Conservation (phyloP, 208 protist genomes). For the Angomonas ambiguus region DNA sequence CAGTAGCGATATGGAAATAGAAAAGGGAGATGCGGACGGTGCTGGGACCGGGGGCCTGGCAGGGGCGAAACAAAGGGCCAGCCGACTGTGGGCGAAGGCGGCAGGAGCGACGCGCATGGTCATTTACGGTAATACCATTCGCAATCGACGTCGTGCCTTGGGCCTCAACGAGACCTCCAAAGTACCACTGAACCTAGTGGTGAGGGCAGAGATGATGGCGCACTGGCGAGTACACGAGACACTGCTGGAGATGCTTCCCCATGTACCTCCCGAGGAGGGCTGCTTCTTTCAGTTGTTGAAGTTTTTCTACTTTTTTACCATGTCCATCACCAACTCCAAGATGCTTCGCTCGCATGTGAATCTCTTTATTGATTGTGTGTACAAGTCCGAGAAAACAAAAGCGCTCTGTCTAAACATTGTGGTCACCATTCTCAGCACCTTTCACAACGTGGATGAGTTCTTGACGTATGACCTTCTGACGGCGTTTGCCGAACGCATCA, state of each 20-base stretch:
- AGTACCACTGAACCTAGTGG: slow-evolving; percentile 38
- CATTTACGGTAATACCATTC: slow-evolving; percentile 43
- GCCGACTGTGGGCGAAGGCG: slow-evolving; percentile 37
- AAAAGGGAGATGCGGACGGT: not conserved
- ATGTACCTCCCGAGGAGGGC: slow-evolving; percentile 24
- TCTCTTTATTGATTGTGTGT: slow-evolving; percentile 36
- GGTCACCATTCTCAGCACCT: slow-evolving; percentile 49
- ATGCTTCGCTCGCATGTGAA: slow-evolving; percentile 37
- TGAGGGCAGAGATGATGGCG: slow-evolving; percentile 61
- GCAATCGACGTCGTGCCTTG: slow-evolving; percentile 37
- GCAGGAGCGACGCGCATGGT: slow-evolving; percentile 46
- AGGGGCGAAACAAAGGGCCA: not conserved
- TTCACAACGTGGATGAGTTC: slow-evolving; percentile 46
- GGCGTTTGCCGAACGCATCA: slow-evolving; percentile 30
- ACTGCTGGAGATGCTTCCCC: slow-evolving; percentile 45
- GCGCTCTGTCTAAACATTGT: slow-evolving; percentile 58
- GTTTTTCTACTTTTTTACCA: slow-evolving; percentile 78
- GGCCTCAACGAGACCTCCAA: slow-evolving; percentile 51
- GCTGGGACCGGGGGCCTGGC: not conserved
- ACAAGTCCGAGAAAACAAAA: slow-evolving; percentile 8
- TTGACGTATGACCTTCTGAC: slow-evolving; percentile 49
- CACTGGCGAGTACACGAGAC: slow-evolving; percentile 67
- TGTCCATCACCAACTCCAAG: slow-evolving; percentile 45
- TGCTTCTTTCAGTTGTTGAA: slow-evolving; percentile 45
- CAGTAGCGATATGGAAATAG: slow-evolving; percentile 10